Conservation (phyloP, 2,329 filamentous ascomycete species). For the Bipolaris sorokiniana region DNA sequence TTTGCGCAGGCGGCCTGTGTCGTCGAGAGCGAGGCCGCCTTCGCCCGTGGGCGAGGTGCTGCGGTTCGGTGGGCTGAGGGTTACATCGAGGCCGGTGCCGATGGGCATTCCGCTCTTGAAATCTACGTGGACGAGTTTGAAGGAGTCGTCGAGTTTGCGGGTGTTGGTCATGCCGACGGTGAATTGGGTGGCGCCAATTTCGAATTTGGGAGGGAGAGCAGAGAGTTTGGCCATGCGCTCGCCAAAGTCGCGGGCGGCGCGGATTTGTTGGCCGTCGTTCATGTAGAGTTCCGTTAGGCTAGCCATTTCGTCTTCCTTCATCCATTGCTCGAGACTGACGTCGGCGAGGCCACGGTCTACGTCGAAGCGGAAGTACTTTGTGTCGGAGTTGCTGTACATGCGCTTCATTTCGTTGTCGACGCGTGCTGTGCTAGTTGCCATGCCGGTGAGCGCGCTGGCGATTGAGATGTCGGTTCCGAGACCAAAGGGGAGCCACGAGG, state of each 20-base stretch:
- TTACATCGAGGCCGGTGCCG: neutral
- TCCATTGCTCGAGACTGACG: slow-evolving; percentile 50
- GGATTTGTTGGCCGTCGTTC: slow-evolving; percentile 44
- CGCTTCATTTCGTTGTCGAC: slow-evolving; percentile 52
- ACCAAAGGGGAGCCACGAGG: slow-evolving; percentile 49
- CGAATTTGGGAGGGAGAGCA: slow-evolving; percentile 45
- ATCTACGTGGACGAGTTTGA: slow-evolving; percentile 43
- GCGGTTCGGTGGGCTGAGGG: slow-evolving; percentile 3
- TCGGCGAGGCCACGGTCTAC: slow-evolving; percentile 50
- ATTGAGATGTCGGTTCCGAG: slow-evolving; percentile 48
- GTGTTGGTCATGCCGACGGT: slow-evolving; percentile 40
- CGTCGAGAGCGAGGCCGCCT: slow-evolving; percentile 38
- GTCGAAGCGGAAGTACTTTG: slow-evolving; percentile 49
- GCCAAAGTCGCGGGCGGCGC: slow-evolving; percentile 38
- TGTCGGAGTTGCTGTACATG: slow-evolving; percentile 48
- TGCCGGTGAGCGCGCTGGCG: slow-evolving; percentile 45
- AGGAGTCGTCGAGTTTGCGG: slow-evolving; percentile 40
- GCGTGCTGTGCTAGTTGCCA: slow-evolving; percentile 48
- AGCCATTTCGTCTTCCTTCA: slow-evolving; percentile 52
- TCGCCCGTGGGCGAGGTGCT: slow-evolving; percentile 41
- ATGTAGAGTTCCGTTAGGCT: slow-evolving; percentile 49
- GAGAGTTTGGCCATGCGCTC: slow-evolving; percentile 47
- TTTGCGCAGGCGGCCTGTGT: slow-evolving; percentile 33
- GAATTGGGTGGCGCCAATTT: slow-evolving; percentile 43
- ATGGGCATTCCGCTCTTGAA: slow-evolving; percentile 46